These are phyloP conservation scores for Penicillium cataractarum DNA, from an alignment of 495 filamentous ascomycete genomes.

Conservation along the genomic window DNA sequence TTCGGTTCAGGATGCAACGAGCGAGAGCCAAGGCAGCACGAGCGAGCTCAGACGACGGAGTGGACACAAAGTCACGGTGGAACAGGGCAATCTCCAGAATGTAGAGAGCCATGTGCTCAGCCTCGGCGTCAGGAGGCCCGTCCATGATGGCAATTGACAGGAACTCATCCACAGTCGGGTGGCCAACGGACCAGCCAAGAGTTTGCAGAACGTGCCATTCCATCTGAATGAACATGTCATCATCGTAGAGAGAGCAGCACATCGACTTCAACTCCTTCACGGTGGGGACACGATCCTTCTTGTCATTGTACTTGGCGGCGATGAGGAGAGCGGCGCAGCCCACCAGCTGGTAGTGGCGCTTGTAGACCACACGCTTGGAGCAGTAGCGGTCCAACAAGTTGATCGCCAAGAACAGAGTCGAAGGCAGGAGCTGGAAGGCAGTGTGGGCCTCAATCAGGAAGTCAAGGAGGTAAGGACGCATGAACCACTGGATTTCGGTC, in stretches of 20 bases:
- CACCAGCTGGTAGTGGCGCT: constrained; percentile 97
- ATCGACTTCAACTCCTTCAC: constrained; percentile 96
- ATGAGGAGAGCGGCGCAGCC: constrained; percentile 96
- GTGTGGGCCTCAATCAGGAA: constrained; percentile 97
- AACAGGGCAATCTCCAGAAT: constrained; percentile 93
- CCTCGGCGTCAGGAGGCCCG: constrained; percentile 70
- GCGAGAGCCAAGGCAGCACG: constrained; percentile 83
- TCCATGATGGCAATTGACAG: constrained; percentile 75
- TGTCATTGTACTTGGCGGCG: constrained; percentile 97
- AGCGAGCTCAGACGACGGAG: constrained; percentile 86
- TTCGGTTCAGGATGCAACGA: constrained; percentile 79
- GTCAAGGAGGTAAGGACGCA: constrained; percentile 97
- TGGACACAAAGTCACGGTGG: constrained; percentile 93
- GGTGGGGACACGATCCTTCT: constrained; percentile 94
- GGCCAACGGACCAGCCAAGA: constrained; percentile 93
- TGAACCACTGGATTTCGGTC: constrained; percentile 99
- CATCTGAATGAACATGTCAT: constrained; percentile 99
- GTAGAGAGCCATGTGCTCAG: constrained; percentile 93
- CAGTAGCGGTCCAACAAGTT: constrained; percentile 98
- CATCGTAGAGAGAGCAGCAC: constrained; percentile 98
- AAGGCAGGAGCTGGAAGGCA: constrained; percentile 90
- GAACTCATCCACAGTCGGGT: constrained; percentile 94
- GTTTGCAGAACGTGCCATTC: constrained; percentile 99
- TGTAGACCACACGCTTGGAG: constrained; percentile 97
- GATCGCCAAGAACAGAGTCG: constrained; percentile 92